Conservation (phyloP, 306 rosid genomes). For the Pyrus communis region DNA sequence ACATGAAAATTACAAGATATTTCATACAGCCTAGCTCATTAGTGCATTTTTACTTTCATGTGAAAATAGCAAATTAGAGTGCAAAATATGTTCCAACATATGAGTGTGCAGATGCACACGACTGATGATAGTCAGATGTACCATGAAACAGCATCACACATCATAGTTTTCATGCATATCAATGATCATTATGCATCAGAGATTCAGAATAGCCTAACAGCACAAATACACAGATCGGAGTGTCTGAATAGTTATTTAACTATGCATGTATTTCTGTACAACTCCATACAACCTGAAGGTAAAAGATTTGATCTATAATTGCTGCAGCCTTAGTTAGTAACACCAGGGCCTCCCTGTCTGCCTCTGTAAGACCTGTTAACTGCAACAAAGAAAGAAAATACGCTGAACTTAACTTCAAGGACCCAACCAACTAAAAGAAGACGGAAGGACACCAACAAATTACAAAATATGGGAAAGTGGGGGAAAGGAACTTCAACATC, state of each 20-base stretch:
- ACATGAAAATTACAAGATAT: not conserved
- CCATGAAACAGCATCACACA: not conserved
- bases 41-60: not conserved
- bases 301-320: slow-evolving; percentile 72
- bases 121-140: not conserved
- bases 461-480: not conserved
- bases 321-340: slow-evolving; percentile 65
- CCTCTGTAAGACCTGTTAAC: slow-evolving; percentile 64
- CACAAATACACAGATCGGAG: not conserved
- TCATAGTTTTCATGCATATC: not conserved
- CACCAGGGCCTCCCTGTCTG: slow-evolving; percentile 66
- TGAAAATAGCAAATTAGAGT: not conserved
- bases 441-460: not conserved
- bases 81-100: not conserved
- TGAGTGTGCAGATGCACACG: not conserved
- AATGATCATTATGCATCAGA: not conserved
- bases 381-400: slow-evolving; percentile 24
- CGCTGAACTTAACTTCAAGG: not conserved
- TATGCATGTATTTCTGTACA: not conserved
- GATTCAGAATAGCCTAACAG: not conserved
- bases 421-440: not conserved
- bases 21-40: not conserved
- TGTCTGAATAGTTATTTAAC: not conserved
- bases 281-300: slow-evolving; percentile 54
- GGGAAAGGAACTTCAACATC: not conserved